Conservation (phyloP, 2,329 filamentous ascomycete genomes). For the Xylariaceae sp. region DNA sequence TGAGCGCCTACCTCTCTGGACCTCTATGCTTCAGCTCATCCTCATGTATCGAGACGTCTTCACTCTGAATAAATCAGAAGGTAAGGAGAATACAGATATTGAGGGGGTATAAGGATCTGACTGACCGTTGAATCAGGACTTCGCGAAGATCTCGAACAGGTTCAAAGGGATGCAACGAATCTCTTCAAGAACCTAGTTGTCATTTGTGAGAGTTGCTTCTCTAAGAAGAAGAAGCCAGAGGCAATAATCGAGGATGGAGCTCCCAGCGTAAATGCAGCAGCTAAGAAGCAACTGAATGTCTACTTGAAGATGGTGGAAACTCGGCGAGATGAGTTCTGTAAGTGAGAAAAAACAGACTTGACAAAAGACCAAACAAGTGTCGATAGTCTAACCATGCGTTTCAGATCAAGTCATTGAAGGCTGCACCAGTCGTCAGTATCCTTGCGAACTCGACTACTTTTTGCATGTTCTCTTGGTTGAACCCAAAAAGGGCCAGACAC, state of each 20-base stretch:
- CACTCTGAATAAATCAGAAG: slow-evolving; percentile 23
- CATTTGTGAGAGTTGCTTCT: slow-evolving; percentile 36
- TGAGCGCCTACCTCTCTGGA: slow-evolving; percentile 51
- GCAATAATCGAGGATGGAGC: slow-evolving; percentile 20
- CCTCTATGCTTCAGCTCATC: slow-evolving; percentile 53
- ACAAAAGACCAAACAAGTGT: background rate
- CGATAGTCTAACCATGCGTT: slow-evolving; percentile 12
- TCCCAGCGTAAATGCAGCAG: slow-evolving; percentile 4
- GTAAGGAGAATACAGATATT: slow-evolving; percentile 14
- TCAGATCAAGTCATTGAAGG: slow-evolving; percentile 24
- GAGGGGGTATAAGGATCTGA: background rate
- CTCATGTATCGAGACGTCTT: slow-evolving; percentile 51
- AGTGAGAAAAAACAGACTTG: slow-evolving; percentile 15
- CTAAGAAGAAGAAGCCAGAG: slow-evolving; percentile 33
- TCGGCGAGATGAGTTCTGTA: slow-evolving; percentile 30
- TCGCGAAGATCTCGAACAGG: slow-evolving; percentile 12
- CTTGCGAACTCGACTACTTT: slow-evolving; percentile 25
- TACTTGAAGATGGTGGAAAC: slow-evolving; percentile 27
- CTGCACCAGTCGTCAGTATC: slow-evolving; percentile 9
- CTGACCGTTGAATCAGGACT: slow-evolving; percentile 24
- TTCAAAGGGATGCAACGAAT: slow-evolving; percentile 17
- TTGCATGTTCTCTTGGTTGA: slow-evolving; percentile 28
- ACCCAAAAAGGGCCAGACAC: slow-evolving; percentile 26
- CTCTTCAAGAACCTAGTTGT: slow-evolving; percentile 36
- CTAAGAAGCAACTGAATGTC: slow-evolving; percentile 19